Base-by-base conservation (phyloP, 192 early-diverging fungal genomes). In the Entomortierella parvispora region DNA sequence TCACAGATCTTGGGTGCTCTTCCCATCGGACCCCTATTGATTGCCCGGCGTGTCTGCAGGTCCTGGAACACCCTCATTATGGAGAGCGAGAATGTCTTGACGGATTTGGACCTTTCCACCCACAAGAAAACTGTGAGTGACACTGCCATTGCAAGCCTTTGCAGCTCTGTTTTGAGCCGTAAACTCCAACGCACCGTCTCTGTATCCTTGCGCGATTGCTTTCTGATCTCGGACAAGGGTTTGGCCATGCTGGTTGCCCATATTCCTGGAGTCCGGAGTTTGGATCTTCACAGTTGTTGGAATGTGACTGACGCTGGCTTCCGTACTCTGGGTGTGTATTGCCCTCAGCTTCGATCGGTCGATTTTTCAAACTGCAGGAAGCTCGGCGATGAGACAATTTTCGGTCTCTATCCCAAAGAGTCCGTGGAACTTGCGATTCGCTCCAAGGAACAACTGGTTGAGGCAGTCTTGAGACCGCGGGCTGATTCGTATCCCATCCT, bases 311-410 rank as follows among this genome's bases (percentile, higher is more conserved):
- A 93, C 64, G 71, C 69, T 8, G 87, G 90, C 2, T 66, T 94
- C 15, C 63, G 75, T 0, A 45, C 59, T 0, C 44, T 93, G 18
- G 84, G 83, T 10, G 52, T 61, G 12, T 62, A 69, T 29, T 89
- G 87, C 37, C 67, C 66, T 10, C 71, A 70, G 18, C 77, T 94
- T 2, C 52, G 62, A 14, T 74, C 53, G 3, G 60, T 94, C n/a
- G 88, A 94, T 66, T 71, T 94, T 25, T 86, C 85, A n/a, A 94
- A 94, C 65, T 94, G 93, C 69, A 71, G 92, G 18, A 94, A 94
- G 71, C 81, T 94, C 0, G 91, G 88, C 9, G 87, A 92, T 56
- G 69, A 61, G 6, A 89, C 88, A 12, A 77, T 94, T 3, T 70
- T 79, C 22, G 33, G 69, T 7, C 65, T 94, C 2, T 72, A 92